A percentile compares a stretch with the other conserved stretches of the same genome.
Conservation (phyloP, 1,139 yeast species). For the Taphrina confusa region DNA sequence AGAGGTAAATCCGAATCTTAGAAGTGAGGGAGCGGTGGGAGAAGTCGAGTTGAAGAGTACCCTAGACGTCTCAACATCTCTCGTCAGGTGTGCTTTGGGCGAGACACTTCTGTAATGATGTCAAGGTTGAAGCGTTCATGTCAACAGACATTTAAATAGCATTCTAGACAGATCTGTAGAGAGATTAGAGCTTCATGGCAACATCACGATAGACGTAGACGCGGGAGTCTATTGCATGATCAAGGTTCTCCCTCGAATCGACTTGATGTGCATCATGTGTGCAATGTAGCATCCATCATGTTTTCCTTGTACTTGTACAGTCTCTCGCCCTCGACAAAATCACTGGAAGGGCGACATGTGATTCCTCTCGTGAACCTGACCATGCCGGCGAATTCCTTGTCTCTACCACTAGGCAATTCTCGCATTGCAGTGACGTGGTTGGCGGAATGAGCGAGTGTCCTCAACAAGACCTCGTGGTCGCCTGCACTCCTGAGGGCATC, state of each 20-base stretch:
- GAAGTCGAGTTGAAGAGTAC: constrained; percentile 81
- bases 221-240: no score
- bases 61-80: constrained; percentile 48
- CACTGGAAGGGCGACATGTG: neutral
- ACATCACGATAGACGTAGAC: no score
- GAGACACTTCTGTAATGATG: constrained; percentile 24
- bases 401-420: constrained; percentile 25
- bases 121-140: neutral
- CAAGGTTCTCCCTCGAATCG: no score
- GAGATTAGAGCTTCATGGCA: no score
- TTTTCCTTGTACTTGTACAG: constrained; percentile 20
- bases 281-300: constrained; percentile 16
- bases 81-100: constrained; percentile 34
- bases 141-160: neutral
- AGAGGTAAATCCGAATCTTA: constrained; percentile 83
- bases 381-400: constrained; percentile 31
- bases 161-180: no score
- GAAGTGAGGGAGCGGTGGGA: constrained; percentile 55
- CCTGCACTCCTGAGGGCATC: constrained; percentile 12
- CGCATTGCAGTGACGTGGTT: constrained; percentile 16
- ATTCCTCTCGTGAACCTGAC: constrained; percentile 21
- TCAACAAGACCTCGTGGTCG: constrained; percentile 23
- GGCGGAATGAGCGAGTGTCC: constrained; percentile 17
- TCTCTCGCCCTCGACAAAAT: constrained; percentile 14
- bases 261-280: neutral